Evolutionary conservation across 768 basidiomycete genomes (phyloP).

Genomic region (Amanita jacksonii): DNA sequence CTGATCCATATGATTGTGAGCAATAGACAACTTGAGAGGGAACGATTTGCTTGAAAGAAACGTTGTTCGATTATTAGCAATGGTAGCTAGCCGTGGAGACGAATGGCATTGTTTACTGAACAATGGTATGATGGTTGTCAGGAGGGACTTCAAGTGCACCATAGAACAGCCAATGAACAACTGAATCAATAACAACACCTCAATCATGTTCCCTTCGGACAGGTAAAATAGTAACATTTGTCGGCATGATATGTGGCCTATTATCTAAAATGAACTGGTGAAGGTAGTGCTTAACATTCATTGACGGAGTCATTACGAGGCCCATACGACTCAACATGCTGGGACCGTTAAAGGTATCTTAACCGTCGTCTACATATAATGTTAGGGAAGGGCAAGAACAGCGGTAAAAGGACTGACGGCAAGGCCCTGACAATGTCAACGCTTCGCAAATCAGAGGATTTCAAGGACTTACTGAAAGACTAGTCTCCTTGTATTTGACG

Average conservation of each 20-base stretch:
- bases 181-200: too few species aligned
- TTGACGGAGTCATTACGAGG: too few species aligned
- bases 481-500: constrained; percentile 92
- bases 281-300: too few species aligned
- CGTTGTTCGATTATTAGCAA: too few species aligned
- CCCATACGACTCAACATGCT: constrained; percentile 49
- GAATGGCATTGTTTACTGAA: neutral
- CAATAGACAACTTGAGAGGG: neutral
- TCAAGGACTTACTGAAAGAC: constrained; percentile 63
- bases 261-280: too few species aligned
- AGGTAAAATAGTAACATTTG: too few species aligned
- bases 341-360: constrained; percentile 81
- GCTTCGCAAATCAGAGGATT: neutral
- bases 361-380: constrained; percentile 47
- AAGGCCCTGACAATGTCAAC: constrained; percentile 24
- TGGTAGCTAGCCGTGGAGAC: too few species aligned
- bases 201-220: too few species aligned
- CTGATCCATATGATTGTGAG: neutral
- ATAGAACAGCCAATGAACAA: too few species aligned
- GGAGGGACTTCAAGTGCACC: neutral
- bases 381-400: neutral
- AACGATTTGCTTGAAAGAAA: too few species aligned
- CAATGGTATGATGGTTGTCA: constrained; percentile 6
- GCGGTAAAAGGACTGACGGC: constrained; percentile 19
- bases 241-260: too few species aligned